These are phyloP conservation scores for Atalantia buxifolia DNA, from an alignment of 345 rosid genomes.

Conservation along the genomic window DNA sequence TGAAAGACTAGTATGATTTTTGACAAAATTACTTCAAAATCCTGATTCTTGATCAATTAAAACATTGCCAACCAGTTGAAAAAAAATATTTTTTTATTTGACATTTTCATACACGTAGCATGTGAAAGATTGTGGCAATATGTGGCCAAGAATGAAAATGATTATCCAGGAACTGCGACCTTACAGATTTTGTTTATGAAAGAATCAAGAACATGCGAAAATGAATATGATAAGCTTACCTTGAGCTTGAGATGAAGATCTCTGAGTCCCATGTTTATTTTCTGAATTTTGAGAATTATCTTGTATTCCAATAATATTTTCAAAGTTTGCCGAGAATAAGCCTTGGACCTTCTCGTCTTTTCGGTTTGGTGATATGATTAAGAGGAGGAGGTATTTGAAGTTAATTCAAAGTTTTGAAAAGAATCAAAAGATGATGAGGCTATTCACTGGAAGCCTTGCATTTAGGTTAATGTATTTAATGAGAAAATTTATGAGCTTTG, in stretches of 20 bases:
- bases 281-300: background rate
- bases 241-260: slow-evolving; percentile 51
- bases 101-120: background rate
- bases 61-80: background rate
- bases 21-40: background rate
- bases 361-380: background rate
- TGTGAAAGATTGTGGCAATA: background rate
- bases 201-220: background rate
- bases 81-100: background rate
- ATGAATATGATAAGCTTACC: slow-evolving; percentile 30
- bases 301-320: background rate
- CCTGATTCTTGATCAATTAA: background rate
- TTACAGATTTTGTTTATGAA: background rate
- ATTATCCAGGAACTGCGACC: background rate
- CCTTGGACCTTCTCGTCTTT: too few species aligned
- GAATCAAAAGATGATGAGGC: background rate
- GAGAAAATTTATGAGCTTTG: slow-evolving; percentile 24
- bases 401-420: slow-evolving; percentile 6
- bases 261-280: slow-evolving; percentile 39
- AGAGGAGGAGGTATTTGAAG: slow-evolving; percentile 6
- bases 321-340: background rate
- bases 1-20: background rate
- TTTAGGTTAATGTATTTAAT: slow-evolving; percentile 21
- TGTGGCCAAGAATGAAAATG: too few species aligned
- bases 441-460: background rate